Evolutionary conservation across 495 filamentous ascomycete genomes (phyloP).

Genomic region (Xylaria curta): DNA sequence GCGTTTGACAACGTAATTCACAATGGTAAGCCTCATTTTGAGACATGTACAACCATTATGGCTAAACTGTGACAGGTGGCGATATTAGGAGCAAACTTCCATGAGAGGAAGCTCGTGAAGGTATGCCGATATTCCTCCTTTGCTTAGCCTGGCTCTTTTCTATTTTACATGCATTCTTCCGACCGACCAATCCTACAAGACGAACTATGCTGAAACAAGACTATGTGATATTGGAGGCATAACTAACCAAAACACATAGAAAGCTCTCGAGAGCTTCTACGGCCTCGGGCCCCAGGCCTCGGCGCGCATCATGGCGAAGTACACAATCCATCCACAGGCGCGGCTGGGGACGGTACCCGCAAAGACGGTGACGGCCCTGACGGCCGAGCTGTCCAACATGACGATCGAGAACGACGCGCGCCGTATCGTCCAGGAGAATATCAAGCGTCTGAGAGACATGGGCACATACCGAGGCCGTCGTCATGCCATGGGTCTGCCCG

Average conservation of each 20-base stretch:
- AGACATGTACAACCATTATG: background rate
- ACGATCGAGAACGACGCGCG: slow-evolving; percentile 90
- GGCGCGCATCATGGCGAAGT: slow-evolving; percentile 79
- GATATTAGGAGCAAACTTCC: slow-evolving; percentile 85
- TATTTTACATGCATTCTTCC: background rate
- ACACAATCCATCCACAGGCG: slow-evolving; percentile 82
- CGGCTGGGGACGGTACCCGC: slow-evolving; percentile 72
- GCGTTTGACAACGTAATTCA: background rate
- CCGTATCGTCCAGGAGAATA: slow-evolving; percentile 79
- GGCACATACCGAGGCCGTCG: slow-evolving; percentile 87
- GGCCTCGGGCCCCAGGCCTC: slow-evolving; percentile 78
- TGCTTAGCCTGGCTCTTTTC: background rate
- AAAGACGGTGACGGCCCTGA: slow-evolving; percentile 77
- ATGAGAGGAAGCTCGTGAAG: slow-evolving; percentile 80
- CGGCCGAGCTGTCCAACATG: slow-evolving; percentile 86
- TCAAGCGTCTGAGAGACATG: slow-evolving; percentile 85
- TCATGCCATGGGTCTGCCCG: slow-evolving; percentile 88
- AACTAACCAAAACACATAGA: slow-evolving; percentile 53
- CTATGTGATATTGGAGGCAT: background rate
- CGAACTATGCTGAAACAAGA: background rate
- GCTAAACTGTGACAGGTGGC: slow-evolving; percentile 65
- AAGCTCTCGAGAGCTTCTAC: slow-evolving; percentile 87
- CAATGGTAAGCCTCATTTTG: slow-evolving; percentile 17
- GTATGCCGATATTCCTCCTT: slow-evolving; percentile 50
- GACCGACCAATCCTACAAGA: background rate